Conservation (phyloP, 768 basidiomycete genomes). For the Pleurotus giganteus region DNA sequence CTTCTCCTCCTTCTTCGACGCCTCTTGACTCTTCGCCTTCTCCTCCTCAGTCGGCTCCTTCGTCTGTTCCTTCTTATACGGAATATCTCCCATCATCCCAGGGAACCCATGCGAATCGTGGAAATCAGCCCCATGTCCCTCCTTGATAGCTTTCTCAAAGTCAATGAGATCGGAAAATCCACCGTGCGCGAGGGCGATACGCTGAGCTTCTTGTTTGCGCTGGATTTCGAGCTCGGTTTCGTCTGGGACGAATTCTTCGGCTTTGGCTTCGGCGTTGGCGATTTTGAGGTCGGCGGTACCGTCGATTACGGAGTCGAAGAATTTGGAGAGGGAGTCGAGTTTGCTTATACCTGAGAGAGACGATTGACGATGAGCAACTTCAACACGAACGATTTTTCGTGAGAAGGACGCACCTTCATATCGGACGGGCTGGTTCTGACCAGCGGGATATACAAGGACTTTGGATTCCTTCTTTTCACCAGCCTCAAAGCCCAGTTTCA, state of each 20-base stretch:
- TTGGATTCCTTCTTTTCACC: slow-evolving; percentile 57
- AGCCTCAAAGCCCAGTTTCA: slow-evolving; percentile 56
- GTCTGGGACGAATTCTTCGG: slow-evolving; percentile 39
- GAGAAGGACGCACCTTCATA: slow-evolving; percentile 57
- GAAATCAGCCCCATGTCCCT: slow-evolving; percentile 40
- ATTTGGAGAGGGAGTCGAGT: slow-evolving; percentile 69
- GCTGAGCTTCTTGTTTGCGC: slow-evolving; percentile 50
- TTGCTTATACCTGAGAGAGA: slow-evolving; percentile 58
- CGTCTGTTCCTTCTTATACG: slow-evolving; percentile 30
- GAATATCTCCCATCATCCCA: slow-evolving; percentile 36
- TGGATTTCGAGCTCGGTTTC: slow-evolving; percentile 46
- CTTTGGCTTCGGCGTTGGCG: slow-evolving; percentile 35
- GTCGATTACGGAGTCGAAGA: slow-evolving; percentile 69
- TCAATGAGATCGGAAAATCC: slow-evolving; percentile 49
- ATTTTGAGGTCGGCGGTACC: slow-evolving; percentile 58
- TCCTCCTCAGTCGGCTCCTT: slow-evolving; percentile 13
- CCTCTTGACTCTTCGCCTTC: slow-evolving; percentile 9
- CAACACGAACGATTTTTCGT: background rate
- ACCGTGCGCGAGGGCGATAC: slow-evolving; percentile 48
- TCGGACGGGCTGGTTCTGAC: slow-evolving; percentile 50
- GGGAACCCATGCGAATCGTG: slow-evolving; percentile 41
- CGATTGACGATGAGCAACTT: background rate
- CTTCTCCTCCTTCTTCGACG: slow-evolving; percentile 11
- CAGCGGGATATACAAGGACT: slow-evolving; percentile 68
- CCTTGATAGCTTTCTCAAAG: slow-evolving; percentile 47